Evolutionary conservation across 257 asterid genomes (phyloP).

Genomic region (Coffea canephora): DNA sequence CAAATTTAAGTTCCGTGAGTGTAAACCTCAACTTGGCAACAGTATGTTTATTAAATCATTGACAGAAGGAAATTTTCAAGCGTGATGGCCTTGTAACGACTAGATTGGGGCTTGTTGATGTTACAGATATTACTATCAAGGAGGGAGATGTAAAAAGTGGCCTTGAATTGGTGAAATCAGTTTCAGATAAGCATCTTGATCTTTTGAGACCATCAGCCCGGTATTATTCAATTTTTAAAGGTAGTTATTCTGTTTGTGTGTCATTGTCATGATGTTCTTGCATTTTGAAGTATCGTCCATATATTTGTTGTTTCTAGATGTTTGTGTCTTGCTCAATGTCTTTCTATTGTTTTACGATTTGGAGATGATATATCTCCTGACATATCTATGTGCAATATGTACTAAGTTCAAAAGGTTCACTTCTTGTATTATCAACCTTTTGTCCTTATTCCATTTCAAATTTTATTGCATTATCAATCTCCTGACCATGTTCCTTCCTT

Average conservation of each 20-base stretch:
- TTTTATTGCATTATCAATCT: neutral
- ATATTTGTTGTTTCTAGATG: neutral
- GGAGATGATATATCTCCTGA: neutral
- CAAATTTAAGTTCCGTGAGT: neutral
- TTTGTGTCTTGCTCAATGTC: neutral
- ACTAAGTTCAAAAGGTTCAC: neutral
- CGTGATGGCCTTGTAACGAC: slow-evolving; percentile 24
- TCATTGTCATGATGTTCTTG: neutral
- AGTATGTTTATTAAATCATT: neutral
- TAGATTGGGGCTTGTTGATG: slow-evolving; percentile 48
- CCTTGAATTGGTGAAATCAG: slow-evolving; percentile 75
- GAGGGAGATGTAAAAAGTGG: slow-evolving; percentile 72
- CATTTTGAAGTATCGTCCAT: neutral
- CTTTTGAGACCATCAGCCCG: slow-evolving; percentile 96
- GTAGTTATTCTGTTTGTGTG: slow-evolving; percentile 38
- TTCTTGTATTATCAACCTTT: neutral
- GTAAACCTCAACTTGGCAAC: neutral
- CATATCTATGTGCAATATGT: neutral
- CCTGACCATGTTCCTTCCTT: neutral
- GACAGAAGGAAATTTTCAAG: neutral
- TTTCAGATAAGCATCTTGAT: slow-evolving; percentile 88
- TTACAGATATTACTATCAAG: slow-evolving; percentile 69
- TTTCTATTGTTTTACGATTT: neutral
- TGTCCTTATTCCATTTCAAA: neutral
- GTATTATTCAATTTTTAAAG: slow-evolving; percentile 77